Evolutionary conservation across 106 monocot species (phyloP), one percentile per base, ranked within the genome.

Genomic region (Dioscorea dumetorum): DNA sequence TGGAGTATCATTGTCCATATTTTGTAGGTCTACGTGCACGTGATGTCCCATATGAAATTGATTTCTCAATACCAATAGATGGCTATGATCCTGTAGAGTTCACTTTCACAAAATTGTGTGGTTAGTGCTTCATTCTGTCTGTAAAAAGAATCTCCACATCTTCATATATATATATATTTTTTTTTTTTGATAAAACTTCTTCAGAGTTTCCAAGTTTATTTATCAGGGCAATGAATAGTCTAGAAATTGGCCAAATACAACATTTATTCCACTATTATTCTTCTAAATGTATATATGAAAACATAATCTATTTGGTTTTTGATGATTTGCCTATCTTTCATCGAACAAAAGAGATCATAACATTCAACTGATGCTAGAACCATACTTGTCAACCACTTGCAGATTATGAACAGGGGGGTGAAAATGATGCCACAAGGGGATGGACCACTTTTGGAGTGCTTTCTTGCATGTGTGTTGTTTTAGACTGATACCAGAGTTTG

Each of bases 61-160:
- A 76, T 65, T 77, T 95, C 63, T 80, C 79, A 24, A 86, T 95
- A 28, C 95, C 95, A 5, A 68, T 95, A 14, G 82, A 91, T 58
- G 88, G 84, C 72, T 95, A 91, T 84, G 87, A 88, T 79, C 81
- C 85, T 76, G 56, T 91, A 76, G 86, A 88, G 62, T 91, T 95
- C 63, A 88, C 84, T 23, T 80, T 95, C 7, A 80, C 88, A 62
- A 95, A 91, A 70, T 56, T 71, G 50, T 95, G 95, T 76, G 95
- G 95, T 95, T 75, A 82, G 81, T 91, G 73, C n/a, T n/a, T n/a
- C 22, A 35, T 50, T 69, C 21, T 23, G 57, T n/a, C 18, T 17
- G 17, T 13, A 4, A 60, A 15, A 33, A 9, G 32, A 48, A 21
- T 65, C n/a, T 12, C 49, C 19, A 3, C 20, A n/a, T n/a, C n/a